Evolutionary conservation across 2,329 filamentous ascomycete genomes (phyloP).

Genomic region (Fusarium bulbicola): DNA sequence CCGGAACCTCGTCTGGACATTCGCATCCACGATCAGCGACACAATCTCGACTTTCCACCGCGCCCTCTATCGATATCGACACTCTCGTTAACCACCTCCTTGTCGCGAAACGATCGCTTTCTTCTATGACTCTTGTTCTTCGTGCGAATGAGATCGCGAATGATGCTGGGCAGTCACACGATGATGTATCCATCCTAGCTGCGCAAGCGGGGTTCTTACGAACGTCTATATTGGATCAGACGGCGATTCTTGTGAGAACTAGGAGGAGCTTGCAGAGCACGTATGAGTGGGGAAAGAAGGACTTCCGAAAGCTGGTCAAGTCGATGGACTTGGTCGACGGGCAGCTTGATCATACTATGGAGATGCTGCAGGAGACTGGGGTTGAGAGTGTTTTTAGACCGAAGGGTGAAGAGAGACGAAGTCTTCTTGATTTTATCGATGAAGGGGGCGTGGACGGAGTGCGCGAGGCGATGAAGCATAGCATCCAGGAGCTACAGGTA

Average conservation of each 20-base stretch:
- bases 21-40: constrained; percentile 42
- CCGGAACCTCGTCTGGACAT: constrained; percentile 47
- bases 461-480: constrained; percentile 72
- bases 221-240: constrained; percentile 67
- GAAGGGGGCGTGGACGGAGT: constrained; percentile 74
- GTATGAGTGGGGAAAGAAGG: constrained; percentile 66
- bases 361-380: constrained; percentile 68
- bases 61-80: constrained; percentile 63
- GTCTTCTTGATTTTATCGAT: constrained; percentile 79
- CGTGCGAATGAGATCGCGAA: constrained; percentile 88
- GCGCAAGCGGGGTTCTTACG: constrained; percentile 75
- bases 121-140: constrained; percentile 82
- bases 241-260: constrained; percentile 60
- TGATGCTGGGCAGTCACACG: constrained; percentile 76
- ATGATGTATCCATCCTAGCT: constrained; percentile 79
- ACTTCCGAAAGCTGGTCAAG: constrained; percentile 70
- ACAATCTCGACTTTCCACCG: constrained; percentile 41
- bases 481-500: constrained; percentile 76
- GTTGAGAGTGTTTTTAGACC: constrained; percentile 73
- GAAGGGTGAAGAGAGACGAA: constrained; percentile 65
- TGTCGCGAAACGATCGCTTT: constrained; percentile 85
- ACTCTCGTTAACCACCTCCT: constrained; percentile 85
- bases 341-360: constrained; percentile 72
- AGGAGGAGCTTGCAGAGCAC: constrained; percentile 62
- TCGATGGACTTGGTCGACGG: constrained; percentile 73